phyloP scores from a whole-genome alignment of 768 basidiomycete species.

The Lenzites betulinus region DNA sequence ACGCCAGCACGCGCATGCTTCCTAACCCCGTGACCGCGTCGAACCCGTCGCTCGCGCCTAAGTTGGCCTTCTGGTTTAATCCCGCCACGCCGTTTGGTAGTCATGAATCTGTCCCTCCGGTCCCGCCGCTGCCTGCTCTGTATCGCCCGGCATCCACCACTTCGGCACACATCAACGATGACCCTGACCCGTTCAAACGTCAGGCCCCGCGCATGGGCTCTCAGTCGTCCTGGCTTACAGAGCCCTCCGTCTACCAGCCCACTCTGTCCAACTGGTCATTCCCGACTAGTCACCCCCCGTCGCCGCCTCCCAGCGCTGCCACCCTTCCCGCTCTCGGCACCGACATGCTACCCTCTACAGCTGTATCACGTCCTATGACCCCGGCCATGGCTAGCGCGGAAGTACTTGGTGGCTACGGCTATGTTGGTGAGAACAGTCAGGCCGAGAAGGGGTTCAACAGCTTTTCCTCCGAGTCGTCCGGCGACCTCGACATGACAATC shows the following conservation, averaged over 20 bases:
- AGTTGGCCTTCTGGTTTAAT: slow-evolving; percentile 67
- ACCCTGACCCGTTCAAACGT: slow-evolving; percentile 66
- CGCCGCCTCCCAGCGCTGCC: slow-evolving; percentile 37
- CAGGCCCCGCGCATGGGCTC: slow-evolving; percentile 56
- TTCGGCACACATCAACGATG: slow-evolving; percentile 40
- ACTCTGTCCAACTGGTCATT: slow-evolving; percentile 72
- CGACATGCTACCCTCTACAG: slow-evolving; percentile 39
- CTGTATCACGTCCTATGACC: slow-evolving; percentile 48
- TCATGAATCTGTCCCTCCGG: slow-evolving; percentile 54
- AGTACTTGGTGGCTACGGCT: slow-evolving; percentile 72
- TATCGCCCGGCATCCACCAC: slow-evolving; percentile 52
- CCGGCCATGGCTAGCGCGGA: slow-evolving; percentile 58
- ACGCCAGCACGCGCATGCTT: slow-evolving; percentile 28
- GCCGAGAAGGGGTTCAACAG: slow-evolving; percentile 57
- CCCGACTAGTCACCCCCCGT: slow-evolving; percentile 45
- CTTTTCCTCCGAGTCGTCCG: slow-evolving; percentile 44
- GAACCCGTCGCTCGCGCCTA: slow-evolving; percentile 39
- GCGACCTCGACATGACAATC: slow-evolving; percentile 56
- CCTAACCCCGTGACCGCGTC: slow-evolving; percentile 39
- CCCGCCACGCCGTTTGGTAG: slow-evolving; percentile 41
- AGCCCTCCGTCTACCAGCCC: slow-evolving; percentile 55
- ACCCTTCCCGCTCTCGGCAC: slow-evolving; percentile 44
- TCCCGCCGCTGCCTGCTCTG: slow-evolving; percentile 55
- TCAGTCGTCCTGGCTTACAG: slow-evolving; percentile 75
- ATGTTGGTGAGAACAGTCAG: slow-evolving; percentile 45